Evolutionary conservation across 1,139 yeast genomes (phyloP), one percentile per base, ranked within the genome.

Genomic region (Protomyces inundatus): DNA sequence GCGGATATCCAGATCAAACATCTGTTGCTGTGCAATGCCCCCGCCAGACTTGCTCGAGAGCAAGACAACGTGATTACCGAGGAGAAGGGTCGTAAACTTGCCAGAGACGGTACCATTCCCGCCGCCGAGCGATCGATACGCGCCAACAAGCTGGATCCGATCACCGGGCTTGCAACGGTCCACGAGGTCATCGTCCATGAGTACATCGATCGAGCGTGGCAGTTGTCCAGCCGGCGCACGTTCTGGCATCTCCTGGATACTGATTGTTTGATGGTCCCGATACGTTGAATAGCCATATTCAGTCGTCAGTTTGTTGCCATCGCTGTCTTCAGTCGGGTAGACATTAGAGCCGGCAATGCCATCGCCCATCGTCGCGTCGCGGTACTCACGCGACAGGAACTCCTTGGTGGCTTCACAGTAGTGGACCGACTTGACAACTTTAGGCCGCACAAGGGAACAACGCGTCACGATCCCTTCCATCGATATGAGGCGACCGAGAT

Each of bases 161-260:
- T 93, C 99, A 72, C 99, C 99, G 0, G 98, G 98, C 75, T 93
- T 93, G 56, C 90, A 88, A 64, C 79, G 77, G 73, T 93, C 99
- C 1, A 93, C 98, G 69, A 93, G 80, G 74, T 93, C 98, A 72
- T 91, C 98, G 74, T 93, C 97, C 72, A 95, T 79, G 32, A 93
- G 83, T 46, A 93, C 88, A 73, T 93, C 98, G 50, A 93, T 83
- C 1, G 96, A 86, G 70, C 98, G 81, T 51, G 99, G 98, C 68
- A 93, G 80, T 76, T 93, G 98, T 66, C 99, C 98, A 0, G 98
- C 96, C 16, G 98, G 98, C 0, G 98, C 97, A 69, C 87, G 82
- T 77, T 93, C 99, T 0, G 98, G 99, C 93, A 95, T 89, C 77
- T 93, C 99, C 76, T 93, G 99, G 46, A 93, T 87, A 0, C 97